Conservation (phyloP, 768 basidiomycete species). For the Leccinum variicolor region DNA sequence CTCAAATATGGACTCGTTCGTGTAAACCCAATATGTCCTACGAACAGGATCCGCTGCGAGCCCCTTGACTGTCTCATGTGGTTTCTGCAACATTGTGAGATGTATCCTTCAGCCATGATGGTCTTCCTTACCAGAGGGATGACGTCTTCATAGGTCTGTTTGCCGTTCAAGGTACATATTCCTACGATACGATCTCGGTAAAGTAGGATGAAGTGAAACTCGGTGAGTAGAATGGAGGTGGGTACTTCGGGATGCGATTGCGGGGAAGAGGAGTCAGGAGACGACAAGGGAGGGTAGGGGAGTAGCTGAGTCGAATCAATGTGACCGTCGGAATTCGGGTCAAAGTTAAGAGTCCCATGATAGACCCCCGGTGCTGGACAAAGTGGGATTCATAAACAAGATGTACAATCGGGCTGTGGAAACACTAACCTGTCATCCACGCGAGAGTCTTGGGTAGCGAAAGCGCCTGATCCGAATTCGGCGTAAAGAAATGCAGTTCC, state of each 20-base stretch:
- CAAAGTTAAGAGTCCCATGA: slow-evolving; percentile 74
- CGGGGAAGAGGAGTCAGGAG: slow-evolving; percentile 23
- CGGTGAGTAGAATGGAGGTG: slow-evolving; percentile 76
- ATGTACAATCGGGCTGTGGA: neutral
- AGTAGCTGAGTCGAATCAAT: slow-evolving; percentile 77
- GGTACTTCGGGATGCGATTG: slow-evolving; percentile 45
- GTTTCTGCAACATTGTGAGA: slow-evolving; percentile 49
- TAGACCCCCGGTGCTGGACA: slow-evolving; percentile 80
- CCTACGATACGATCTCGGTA: slow-evolving; percentile 77
- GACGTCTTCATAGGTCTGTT: slow-evolving; percentile 77
- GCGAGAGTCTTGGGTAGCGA: slow-evolving; percentile 74
- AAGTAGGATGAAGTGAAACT: slow-evolving; percentile 88
- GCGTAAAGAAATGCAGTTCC: slow-evolving; percentile 77
- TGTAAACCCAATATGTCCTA: slow-evolving; percentile 93
- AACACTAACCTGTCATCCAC: slow-evolving; percentile 81
- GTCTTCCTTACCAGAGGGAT: slow-evolving; percentile 65
- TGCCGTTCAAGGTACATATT: slow-evolving; percentile 77
- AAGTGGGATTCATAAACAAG: neutral
- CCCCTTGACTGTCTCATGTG: slow-evolving; percentile 67
- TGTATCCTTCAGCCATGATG: neutral
- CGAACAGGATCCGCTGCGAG: slow-evolving; percentile 82
- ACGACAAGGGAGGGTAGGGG: slow-evolving; percentile 58
- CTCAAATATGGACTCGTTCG: slow-evolving; percentile 86
- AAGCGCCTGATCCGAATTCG: slow-evolving; percentile 63
- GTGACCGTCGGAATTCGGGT: slow-evolving; percentile 64